Percentiles rank a stretch among this genome's conserved stretches.
Evolutionary conservation across 2,329 filamentous ascomycete genomes (phyloP).

Genomic region (Venturia aucupariae): DNA sequence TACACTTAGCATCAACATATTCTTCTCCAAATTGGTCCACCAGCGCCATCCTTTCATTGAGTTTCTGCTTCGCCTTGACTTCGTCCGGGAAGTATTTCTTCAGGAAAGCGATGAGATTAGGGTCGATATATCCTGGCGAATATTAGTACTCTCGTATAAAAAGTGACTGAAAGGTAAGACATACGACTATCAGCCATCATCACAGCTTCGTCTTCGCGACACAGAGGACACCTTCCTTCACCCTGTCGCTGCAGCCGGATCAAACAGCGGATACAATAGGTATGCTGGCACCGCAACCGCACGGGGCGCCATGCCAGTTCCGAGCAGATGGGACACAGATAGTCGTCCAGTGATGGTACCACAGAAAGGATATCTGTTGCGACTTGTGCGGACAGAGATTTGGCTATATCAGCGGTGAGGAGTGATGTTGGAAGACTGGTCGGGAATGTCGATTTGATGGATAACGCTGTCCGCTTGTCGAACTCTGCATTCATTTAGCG

Average conservation of each 20-base stretch:
- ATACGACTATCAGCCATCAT: conserved; percentile 58
- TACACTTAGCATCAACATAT: conserved; percentile 8
- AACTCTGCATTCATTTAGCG: conserved; percentile 52
- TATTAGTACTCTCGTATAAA: conserved; percentile 7
- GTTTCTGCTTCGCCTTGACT: conserved; percentile 46
- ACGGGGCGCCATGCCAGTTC: conserved; percentile 73
- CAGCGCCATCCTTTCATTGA: conserved; percentile 68
- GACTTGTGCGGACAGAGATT: conserved; percentile 66
- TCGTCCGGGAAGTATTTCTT: conserved; percentile 73
- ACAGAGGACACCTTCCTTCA: conserved; percentile 65
- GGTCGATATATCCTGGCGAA: conserved; percentile 56
- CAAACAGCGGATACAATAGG: conserved; percentile 78
- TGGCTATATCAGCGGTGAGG: conserved; percentile 55
- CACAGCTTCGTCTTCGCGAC: conserved; percentile 58
- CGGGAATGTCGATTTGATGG: conserved; percentile 54
- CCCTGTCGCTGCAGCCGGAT: conserved; percentile 66
- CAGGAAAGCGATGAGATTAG: conserved; percentile 57
- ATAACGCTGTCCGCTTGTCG: conserved; percentile 72
- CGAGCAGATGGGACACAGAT: conserved; percentile 72
- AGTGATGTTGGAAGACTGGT: conserved; percentile 53
- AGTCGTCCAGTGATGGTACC: conserved; percentile 77
- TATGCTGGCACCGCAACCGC: conserved; percentile 62
- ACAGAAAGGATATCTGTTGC: conserved; percentile 61
- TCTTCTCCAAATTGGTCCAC: conserved; percentile 52
- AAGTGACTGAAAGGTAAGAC: conserved; percentile 18